Conservation (phyloP, 2,329 filamentous ascomycete species). For the Paecilomyces sp. region DNA sequence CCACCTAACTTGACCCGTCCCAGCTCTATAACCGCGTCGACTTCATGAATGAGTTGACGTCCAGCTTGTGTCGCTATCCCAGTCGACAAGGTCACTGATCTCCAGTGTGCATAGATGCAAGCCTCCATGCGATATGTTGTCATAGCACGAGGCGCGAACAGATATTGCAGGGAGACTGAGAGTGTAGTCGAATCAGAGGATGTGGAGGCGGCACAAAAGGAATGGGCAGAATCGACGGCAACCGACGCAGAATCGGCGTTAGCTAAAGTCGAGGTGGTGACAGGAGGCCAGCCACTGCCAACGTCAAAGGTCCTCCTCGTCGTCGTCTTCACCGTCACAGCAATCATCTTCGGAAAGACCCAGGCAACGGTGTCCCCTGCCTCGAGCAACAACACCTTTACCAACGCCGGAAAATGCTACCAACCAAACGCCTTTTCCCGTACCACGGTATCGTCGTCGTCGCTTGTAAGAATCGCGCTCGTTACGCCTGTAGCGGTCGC, state of each 20-base stretch:
- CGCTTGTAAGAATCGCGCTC: slow-evolving; percentile 29
- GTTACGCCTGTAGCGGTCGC: slow-evolving; percentile 28
- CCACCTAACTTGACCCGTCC: slow-evolving; percentile 56
- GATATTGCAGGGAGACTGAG: neutral
- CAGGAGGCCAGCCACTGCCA: slow-evolving; percentile 61
- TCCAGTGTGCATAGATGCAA: neutral
- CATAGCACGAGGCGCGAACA: neutral
- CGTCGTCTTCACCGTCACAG: slow-evolving; percentile 55
- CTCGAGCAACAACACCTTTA: slow-evolving; percentile 25
- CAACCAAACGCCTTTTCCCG: slow-evolving; percentile 25
- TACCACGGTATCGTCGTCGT: slow-evolving; percentile 22
- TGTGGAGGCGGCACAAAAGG: neutral
- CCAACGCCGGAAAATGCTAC: slow-evolving; percentile 37
- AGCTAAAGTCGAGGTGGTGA: slow-evolving; percentile 13
- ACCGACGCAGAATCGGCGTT: slow-evolving; percentile 11
- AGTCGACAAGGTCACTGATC: neutral
- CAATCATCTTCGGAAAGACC: slow-evolving; percentile 46
- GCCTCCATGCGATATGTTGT: neutral
- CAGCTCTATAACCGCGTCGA: slow-evolving; percentile 13
- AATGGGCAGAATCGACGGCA: neutral
- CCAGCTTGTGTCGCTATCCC: slow-evolving; percentile 5
- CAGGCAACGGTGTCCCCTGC: slow-evolving; percentile 20
- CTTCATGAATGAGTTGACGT: slow-evolving; percentile 4
- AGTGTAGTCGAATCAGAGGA: slow-evolving; percentile 1
- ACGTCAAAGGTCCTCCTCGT: slow-evolving; percentile 55